Evolutionary conservation across 768 basidiomycete species (phyloP), one percentile per base, ranked within the genome.

Genomic region (Grammothele lineata): DNA sequence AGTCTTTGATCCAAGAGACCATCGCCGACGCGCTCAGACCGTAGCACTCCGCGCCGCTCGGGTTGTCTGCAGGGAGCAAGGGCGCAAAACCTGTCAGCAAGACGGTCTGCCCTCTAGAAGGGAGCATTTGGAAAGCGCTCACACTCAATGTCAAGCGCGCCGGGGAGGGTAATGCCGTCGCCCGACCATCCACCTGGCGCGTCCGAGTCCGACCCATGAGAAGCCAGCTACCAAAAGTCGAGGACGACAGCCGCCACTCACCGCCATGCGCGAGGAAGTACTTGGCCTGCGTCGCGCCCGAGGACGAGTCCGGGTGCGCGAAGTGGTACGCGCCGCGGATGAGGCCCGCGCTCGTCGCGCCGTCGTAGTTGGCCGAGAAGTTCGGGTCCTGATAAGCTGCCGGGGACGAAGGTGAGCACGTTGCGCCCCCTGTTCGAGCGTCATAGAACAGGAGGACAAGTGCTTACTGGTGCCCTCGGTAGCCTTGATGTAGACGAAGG

Each of bases 121-220:
- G n/a, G n/a, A n/a, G n/a, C n/a, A n/a, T n/a, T n/a, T n/a, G n/a
- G n/a, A n/a, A n/a, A n/a, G n/a, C 6, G 50, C 72, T 46, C 27
- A 82, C 81, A 74, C 55, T 85, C 80, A 43, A 85, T 76, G 51
- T 83, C 82, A 10, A 84, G 61, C 5, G 77, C 77, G 10, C 81
- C 81, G 21, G 83, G 81, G 14, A 83, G 78, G 32, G 82, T 84
- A 26, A 68, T 75, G 3, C 76, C 78, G 49, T 82, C 78, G 2
- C 59, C 59, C 25, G 70, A 71, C 78, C 78, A 81, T 11, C 75
- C 77, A n/a, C n/a, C n/a, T n/a, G n/a, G n/a, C n/a, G n/a, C 77
- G 74, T 73, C 38, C 10, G 32, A 18, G 10, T 9, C 11, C 33
- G 41, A n/a, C 45, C 33, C 17, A 4, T 37, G 30, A 33, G 21